phyloP scores from a whole-genome alignment of 2,329 filamentous ascomycete genomes.

The Rhinocladiella similis region DNA sequence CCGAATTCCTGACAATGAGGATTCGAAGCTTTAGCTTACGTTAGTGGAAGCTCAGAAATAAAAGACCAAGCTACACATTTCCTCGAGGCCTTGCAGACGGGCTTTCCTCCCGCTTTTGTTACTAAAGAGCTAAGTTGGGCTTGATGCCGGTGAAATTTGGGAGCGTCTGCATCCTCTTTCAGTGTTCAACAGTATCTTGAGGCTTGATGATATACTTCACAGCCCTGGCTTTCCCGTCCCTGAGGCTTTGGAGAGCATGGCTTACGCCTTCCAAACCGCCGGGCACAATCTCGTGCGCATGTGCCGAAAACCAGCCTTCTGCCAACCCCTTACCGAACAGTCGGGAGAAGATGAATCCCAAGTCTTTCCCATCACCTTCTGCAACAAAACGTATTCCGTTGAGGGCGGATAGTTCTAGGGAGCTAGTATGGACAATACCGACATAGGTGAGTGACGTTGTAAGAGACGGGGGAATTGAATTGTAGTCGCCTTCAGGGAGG shows the following conservation, averaged over 20 bases:
- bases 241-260: constrained; percentile 54
- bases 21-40: no score
- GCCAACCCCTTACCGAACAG: constrained; percentile 47
- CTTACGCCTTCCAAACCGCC: constrained; percentile 58
- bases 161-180: no score
- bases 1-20: no score
- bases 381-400: constrained; percentile 10
- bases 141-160: no score
- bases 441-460: constrained; percentile 8
- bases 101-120: no score
- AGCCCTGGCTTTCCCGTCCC: constrained; percentile 60
- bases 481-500: constrained; percentile 5
- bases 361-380: constrained; percentile 37
- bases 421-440: constrained; percentile 1
- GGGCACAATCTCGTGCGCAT: constrained; percentile 52
- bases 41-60: no score
- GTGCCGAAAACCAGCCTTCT: constrained; percentile 50
- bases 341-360: constrained; percentile 46
- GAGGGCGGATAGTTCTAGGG: neutral
- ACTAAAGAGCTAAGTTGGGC: no score
- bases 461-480: neutral
- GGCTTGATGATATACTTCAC: constrained; percentile 62
- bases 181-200: no score
- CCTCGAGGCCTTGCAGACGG: no score
- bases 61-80: no score